Evolutionary conservation across 345 rosid species (phyloP).

Genomic region (Cardamine chenopodiifolia): DNA sequence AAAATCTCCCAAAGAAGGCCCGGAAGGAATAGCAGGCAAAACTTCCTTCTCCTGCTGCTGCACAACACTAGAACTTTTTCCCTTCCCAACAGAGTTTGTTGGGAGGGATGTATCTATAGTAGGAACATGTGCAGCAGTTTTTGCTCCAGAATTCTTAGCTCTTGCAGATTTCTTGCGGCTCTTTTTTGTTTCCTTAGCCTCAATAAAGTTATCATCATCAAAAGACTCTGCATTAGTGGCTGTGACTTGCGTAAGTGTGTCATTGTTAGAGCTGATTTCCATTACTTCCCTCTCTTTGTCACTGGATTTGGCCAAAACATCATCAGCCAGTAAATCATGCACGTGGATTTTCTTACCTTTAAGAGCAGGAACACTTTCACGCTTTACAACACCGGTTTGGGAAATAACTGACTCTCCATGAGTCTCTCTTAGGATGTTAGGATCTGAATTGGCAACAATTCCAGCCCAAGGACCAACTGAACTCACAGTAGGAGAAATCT

Average conservation of each 20-base stretch:
- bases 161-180: conserved; percentile 90
- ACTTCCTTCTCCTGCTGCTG: conserved; percentile 74
- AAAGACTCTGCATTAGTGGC: conserved; percentile 43
- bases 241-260: conserved; percentile 42
- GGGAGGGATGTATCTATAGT: conserved; percentile 55
- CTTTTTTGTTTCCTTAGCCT: conserved; percentile 87
- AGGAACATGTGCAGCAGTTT: conserved; percentile 46
- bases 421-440: conserved; percentile 51
- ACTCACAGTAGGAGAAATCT: conserved; percentile 47
- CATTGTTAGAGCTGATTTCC: conserved; percentile 36
- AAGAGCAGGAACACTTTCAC: conserved; percentile 49
- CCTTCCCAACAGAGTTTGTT: conserved; percentile 70
- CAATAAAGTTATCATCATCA: conserved; percentile 77
- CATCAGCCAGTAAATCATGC: conserved; percentile 74
- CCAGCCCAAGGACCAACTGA: conserved; percentile 81
- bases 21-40: conserved; percentile 78
- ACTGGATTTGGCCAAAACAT: conserved; percentile 58
- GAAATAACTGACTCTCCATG: conserved; percentile 45
- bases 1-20: conserved; percentile 97
- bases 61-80: conserved; percentile 59
- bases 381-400: conserved; percentile 47
- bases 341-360: conserved; percentile 66
- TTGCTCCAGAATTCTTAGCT: conserved; percentile 63
- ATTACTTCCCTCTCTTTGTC: conserved; percentile 52
- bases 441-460: conserved; percentile 59